phyloP scores from a whole-genome alignment of 805 yeast species.

The Sporopachydermia lactativora region DNA sequence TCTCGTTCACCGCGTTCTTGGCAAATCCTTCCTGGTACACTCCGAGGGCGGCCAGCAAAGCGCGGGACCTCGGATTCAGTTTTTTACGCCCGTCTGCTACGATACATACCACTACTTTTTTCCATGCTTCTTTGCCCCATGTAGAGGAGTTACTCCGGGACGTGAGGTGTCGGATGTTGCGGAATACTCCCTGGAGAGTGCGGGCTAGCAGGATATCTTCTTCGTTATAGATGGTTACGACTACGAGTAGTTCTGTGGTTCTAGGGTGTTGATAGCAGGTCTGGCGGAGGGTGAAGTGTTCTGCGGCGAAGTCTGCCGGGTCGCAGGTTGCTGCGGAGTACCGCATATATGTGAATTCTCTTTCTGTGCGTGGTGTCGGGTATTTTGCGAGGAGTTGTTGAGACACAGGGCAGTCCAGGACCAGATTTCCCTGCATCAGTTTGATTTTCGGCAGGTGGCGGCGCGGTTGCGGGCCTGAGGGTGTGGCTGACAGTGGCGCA shows the following conservation, averaged over 20 bases:
- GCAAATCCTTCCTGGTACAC: constrained; percentile 94
- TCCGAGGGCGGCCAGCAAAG: constrained; percentile 75
- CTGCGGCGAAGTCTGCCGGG: constrained; percentile 50
- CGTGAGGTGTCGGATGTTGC: constrained; percentile 65
- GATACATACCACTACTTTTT: constrained; percentile 77
- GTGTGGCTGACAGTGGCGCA: no score
- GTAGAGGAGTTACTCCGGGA: constrained; percentile 45
- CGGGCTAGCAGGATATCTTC: constrained; percentile 69
- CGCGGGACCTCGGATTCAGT: constrained; percentile 64
- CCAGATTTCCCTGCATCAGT: constrained; percentile 63
- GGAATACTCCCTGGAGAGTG: constrained; percentile 82
- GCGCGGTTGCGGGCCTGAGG: constrained; percentile 16
- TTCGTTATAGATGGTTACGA: constrained; percentile 84
- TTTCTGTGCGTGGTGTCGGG: constrained; percentile 28
- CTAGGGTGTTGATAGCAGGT: constrained; percentile 65
- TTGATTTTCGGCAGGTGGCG: constrained; percentile 28
- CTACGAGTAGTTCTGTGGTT: constrained; percentile 72
- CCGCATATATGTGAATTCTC: constrained; percentile 78
- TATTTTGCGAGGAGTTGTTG: constrained; percentile 44
- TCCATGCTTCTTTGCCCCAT: constrained; percentile 98
- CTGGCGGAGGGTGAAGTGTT: constrained; percentile 73
- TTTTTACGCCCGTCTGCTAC: constrained; percentile 89
- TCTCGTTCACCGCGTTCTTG: constrained; percentile 74
- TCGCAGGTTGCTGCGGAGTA: constrained; percentile 92
- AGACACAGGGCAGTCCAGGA: constrained; percentile 84